Conservation (phyloP, 805 yeast genomes). For the Candida broadrunensis region DNA sequence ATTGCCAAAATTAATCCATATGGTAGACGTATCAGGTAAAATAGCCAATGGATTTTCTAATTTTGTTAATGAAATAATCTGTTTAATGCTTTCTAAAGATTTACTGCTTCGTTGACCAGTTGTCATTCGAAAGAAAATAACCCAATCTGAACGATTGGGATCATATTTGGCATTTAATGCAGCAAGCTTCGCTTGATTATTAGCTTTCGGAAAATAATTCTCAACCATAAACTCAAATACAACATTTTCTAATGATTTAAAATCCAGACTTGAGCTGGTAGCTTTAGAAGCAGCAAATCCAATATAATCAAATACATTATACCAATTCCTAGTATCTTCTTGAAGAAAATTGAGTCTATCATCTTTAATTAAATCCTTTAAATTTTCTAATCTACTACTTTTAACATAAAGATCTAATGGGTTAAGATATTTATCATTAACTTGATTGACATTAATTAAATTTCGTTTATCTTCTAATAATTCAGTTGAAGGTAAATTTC, state of each 20-base stretch:
- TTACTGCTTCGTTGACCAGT: slow-evolving; percentile 10
- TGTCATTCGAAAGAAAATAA: slow-evolving; percentile 18
- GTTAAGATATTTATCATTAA: slow-evolving; percentile 56
- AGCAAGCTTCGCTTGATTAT: slow-evolving; percentile 9
- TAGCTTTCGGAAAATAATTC: slow-evolving; percentile 16
- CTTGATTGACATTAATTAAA: slow-evolving; percentile 49
- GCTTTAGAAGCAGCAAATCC: slow-evolving; percentile 30
- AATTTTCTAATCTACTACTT: slow-evolving; percentile 63
- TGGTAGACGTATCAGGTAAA: slow-evolving; percentile 15
- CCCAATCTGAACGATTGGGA: slow-evolving; percentile 28
- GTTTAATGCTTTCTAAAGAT: slow-evolving; percentile 17
- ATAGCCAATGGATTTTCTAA: slow-evolving; percentile 16
- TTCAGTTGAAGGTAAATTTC: slow-evolving; percentile 36
- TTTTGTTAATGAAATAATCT: slow-evolving; percentile 21
- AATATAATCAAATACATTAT: slow-evolving; percentile 37
- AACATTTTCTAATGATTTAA: slow-evolving; percentile 20
- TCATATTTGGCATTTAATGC: slow-evolving; percentile 37
- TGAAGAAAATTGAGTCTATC: slow-evolving; percentile 37
- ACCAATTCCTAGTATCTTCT: slow-evolving; percentile 32
- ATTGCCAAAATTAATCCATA: slow-evolving; percentile 27
- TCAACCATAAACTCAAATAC: slow-evolving; percentile 18
- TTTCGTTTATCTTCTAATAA: slow-evolving; percentile 19
- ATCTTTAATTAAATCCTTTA: slow-evolving; percentile 48
- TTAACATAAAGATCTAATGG: slow-evolving; percentile 73
- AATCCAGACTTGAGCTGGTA: slow-evolving; percentile 12